phyloP scores from a whole-genome alignment of 345 rosid species.

The Kernera saxatilis region DNA sequence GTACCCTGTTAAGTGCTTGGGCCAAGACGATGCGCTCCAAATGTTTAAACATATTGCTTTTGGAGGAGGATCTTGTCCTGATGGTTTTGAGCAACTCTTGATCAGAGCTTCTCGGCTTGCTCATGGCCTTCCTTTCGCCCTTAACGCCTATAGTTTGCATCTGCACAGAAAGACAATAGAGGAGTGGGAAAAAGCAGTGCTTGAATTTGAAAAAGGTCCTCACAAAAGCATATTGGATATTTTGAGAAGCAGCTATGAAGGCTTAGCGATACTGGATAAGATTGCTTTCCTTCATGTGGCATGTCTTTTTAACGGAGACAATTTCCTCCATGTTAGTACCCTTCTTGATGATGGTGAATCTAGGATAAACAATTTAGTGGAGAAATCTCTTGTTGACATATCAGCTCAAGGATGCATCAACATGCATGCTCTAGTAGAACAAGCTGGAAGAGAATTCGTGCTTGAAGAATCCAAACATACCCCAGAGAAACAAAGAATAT shows the following conservation, averaged over 20 bases:
- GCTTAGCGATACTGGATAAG: neutral
- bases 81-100: neutral
- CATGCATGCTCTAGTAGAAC: constrained; percentile 20
- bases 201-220: neutral
- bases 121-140: neutral
- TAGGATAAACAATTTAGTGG: neutral
- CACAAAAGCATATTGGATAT: neutral
- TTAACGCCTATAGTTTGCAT: neutral
- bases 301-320: constrained; percentile 24
- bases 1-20: neutral
- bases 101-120: neutral
- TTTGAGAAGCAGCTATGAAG: neutral
- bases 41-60: neutral
- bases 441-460: constrained; percentile 10
- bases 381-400: constrained; percentile 14
- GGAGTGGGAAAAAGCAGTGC: neutral
- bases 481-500: neutral
- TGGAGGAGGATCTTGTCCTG: neutral
- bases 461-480: neutral
- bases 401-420: neutral
- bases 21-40: neutral
- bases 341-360: neutral
- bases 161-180: neutral
- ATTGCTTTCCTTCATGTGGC: constrained; percentile 16
- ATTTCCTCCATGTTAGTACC: neutral